These are phyloP conservation scores for Candida endomychidarum DNA, from an alignment of 805 yeast genomes.

Conservation along the genomic window DNA sequence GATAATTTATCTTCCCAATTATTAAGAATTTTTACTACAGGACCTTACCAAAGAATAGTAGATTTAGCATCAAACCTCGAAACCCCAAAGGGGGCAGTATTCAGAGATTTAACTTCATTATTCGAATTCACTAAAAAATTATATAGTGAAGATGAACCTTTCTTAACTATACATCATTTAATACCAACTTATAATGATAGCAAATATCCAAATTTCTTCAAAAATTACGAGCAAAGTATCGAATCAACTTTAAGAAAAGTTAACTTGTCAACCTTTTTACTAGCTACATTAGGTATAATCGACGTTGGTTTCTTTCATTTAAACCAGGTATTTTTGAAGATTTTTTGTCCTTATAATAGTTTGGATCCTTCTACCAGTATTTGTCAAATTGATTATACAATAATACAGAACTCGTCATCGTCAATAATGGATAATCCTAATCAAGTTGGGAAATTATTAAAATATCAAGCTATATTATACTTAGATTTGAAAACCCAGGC, in stretches of 20 bases:
- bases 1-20: conserved; percentile 84
- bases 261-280: conserved; percentile 81
- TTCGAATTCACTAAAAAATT: conserved; percentile 76
- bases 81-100: conserved; percentile 65
- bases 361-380: conserved; percentile 49
- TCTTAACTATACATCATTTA: conserved; percentile 65
- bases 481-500: conserved; percentile 95
- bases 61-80: conserved; percentile 66
- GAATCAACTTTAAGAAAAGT: conserved; percentile 75
- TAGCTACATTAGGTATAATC: conserved; percentile 82
- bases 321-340: conserved; percentile 80
- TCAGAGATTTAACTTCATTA: conserved; percentile 65
- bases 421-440: conserved; percentile 27
- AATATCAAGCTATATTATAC: conserved; percentile 76
- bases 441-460: conserved; percentile 59
- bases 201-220: conserved; percentile 55
- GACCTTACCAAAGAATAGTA: conserved; percentile 74
- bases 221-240: conserved; percentile 60
- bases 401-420: conserved; percentile 28
- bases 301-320: conserved; percentile 86
- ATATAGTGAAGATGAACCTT: conserved; percentile 70
- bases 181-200: conserved; percentile 68
- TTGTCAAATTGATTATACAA: conserved; percentile 32
- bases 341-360: conserved; percentile 76
- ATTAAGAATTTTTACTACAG: conserved; percentile 66